A percentile compares a stretch with the other conserved stretches of the same genome.
Conservation (phyloP, 768 basidiomycete genomes). For the Mycena albidolilacea region DNA sequence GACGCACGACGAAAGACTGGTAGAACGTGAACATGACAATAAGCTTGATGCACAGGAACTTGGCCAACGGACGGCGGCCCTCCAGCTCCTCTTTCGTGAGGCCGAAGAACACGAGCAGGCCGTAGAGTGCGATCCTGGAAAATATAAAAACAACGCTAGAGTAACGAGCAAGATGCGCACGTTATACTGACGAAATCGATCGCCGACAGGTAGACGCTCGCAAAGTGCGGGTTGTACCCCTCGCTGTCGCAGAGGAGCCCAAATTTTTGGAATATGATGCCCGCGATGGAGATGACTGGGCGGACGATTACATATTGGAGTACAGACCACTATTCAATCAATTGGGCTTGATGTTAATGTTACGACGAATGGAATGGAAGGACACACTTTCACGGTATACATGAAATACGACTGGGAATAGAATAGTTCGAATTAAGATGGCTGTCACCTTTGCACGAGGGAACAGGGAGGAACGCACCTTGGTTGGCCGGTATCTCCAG, state of each 20-base stretch:
- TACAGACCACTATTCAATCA: conserved; percentile 77
- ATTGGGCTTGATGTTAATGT: background rate
- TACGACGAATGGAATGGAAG: background rate
- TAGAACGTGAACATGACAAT: conserved; percentile 94
- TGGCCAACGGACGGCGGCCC: conserved; percentile 83
- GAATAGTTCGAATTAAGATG: no score
- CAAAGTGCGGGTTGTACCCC: conserved; percentile 72
- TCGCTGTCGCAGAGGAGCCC: conserved; percentile 78
- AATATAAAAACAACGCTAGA: background rate
- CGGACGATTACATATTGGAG: conserved; percentile 90
- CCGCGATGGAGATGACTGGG: conserved; percentile 76
- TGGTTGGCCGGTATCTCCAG: conserved; percentile 87
- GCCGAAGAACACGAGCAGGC: conserved; percentile 86
- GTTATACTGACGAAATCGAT: conserved; percentile 89
- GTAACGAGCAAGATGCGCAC: conserved; percentile 51
- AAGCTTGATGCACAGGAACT: conserved; percentile 90
- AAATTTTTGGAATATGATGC: conserved; percentile 81
- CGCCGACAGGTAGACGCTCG: conserved; percentile 76
- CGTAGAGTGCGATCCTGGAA: conserved; percentile 85
- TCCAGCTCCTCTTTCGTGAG: conserved; percentile 84
- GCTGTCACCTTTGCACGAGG: no score
- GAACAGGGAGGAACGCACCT: conserved; percentile 55
- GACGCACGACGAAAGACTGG: conserved; percentile 80
- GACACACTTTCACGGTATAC: conserved; percentile 82
- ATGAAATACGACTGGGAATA: conserved; percentile 82